Percentiles rank a stretch among this genome's conserved stretches.
These are phyloP conservation scores for Arthrobotrys megalospora DNA, from an alignment of 2,329 filamentous ascomycete species.

Conservation along the genomic window DNA sequence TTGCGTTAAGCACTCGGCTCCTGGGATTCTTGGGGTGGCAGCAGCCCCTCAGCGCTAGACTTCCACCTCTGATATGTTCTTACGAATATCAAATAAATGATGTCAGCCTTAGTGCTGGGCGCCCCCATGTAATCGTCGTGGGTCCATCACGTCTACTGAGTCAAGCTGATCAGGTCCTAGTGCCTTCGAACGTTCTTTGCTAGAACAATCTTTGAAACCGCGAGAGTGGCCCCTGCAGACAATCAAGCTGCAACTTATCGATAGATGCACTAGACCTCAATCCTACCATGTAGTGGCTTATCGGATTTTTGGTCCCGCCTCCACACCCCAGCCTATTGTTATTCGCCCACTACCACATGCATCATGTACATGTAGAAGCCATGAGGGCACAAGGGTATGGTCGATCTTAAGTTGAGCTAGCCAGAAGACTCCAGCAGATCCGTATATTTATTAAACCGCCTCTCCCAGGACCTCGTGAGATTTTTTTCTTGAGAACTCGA, in stretches of 20 bases:
- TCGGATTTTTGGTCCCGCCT: conserved; percentile 33
- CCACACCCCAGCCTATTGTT: conserved; percentile 29
- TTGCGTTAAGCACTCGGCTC: conserved; percentile 53
- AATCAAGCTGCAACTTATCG: conserved; percentile 58
- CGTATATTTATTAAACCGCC: conserved; percentile 45
- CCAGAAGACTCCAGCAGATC: neutral
- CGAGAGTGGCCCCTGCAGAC: conserved; percentile 57
- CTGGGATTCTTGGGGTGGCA: conserved; percentile 13
- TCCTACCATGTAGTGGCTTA: conserved; percentile 46
- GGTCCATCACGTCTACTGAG: conserved; percentile 43
- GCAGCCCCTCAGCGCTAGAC: conserved; percentile 44
- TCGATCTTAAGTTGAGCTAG: conserved; percentile 14
- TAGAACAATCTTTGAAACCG: conserved; percentile 52
- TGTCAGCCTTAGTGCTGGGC: conserved; percentile 54
- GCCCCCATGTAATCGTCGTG: conserved; percentile 41
- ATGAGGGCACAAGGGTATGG: conserved; percentile 37
- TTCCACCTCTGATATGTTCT: conserved; percentile 45
- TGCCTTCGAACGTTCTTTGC: conserved; percentile 22
- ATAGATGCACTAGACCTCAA: conserved; percentile 29
- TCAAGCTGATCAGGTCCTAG: conserved; percentile 51
- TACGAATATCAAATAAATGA: conserved; percentile 58
- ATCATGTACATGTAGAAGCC: conserved; percentile 40
- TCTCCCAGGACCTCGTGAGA: conserved; percentile 41
- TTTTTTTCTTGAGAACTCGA: conserved; percentile 43
- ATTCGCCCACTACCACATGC: conserved; percentile 23